A percentile compares a stretch with the other conserved stretches of the same genome.
These are phyloP conservation scores for Russula emetica DNA, from an alignment of 768 basidiomycete species.

Conservation along the genomic window DNA sequence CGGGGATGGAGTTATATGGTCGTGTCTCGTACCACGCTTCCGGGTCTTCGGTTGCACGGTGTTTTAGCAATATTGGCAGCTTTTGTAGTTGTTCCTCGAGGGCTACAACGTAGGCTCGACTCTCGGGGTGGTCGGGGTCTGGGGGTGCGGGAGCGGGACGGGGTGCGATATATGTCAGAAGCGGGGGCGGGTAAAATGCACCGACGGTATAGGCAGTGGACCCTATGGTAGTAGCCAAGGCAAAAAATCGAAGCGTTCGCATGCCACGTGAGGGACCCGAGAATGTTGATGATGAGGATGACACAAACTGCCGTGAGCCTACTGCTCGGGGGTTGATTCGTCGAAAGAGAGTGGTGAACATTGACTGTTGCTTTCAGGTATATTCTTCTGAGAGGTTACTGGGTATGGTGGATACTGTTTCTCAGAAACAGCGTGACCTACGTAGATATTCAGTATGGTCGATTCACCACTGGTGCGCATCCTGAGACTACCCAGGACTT, in stretches of 20 bases:
- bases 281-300: conserved; percentile 7
- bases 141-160: conserved; percentile 71
- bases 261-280: not conserved
- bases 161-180: conserved; percentile 68
- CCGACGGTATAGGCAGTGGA: conserved; percentile 47
- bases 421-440: conserved; percentile 6
- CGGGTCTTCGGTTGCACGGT: conserved; percentile 47
- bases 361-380: not conserved
- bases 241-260: conserved; percentile 7
- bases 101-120: conserved; percentile 49
- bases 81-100: conserved; percentile 68
- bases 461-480: not conserved
- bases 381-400: not conserved
- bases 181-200: conserved; percentile 63
- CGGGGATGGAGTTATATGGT: conserved; percentile 67
- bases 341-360: conserved; percentile 11
- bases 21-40: conserved; percentile 72
- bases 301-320: conserved; percentile 1
- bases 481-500: not conserved
- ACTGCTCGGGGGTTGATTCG: conserved; percentile 2
- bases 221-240: conserved; percentile 16
- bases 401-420: not conserved
- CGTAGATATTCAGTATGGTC: not conserved
- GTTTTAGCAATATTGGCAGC: conserved; percentile 53
- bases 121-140: conserved; percentile 52